phyloP scores from a whole-genome alignment of 805 yeast species.

The Jamesozyma spencerorum region DNA sequence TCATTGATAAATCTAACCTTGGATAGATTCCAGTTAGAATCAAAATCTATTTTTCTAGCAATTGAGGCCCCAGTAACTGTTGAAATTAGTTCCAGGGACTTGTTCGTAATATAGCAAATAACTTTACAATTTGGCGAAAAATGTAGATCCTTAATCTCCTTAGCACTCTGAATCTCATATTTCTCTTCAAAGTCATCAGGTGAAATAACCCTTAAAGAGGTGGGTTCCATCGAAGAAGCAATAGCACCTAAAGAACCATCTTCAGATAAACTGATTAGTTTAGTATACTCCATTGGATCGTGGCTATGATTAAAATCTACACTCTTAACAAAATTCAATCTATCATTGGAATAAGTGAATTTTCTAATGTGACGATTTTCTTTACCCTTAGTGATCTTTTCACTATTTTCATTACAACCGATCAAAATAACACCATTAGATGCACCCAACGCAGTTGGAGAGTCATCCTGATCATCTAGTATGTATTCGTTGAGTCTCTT shows the following conservation, averaged over 20 bases:
- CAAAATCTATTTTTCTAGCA: constrained; percentile 28
- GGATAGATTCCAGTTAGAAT: constrained; percentile 23
- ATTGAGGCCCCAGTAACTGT: constrained; percentile 34
- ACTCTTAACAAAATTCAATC: constrained; percentile 48
- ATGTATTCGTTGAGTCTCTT: constrained; percentile 52
- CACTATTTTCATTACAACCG: constrained; percentile 67
- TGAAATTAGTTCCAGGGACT: constrained; percentile 38
- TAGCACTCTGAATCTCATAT: constrained; percentile 41
- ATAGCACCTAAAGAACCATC: constrained; percentile 56
- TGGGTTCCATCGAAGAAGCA: constrained; percentile 57
- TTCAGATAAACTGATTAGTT: constrained; percentile 46
- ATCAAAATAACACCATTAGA: constrained; percentile 38
- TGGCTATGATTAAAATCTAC: constrained; percentile 44
- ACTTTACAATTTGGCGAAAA: constrained; percentile 59
- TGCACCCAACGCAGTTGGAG: constrained; percentile 71
- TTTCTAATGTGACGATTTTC: constrained; percentile 63
- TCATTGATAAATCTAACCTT: constrained; percentile 31
- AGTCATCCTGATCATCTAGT: constrained; percentile 59
- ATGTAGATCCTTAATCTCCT: constrained; percentile 53
- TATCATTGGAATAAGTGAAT: constrained; percentile 44
- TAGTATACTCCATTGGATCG: constrained; percentile 50
- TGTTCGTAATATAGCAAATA: constrained; percentile 52
- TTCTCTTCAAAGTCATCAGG: constrained; percentile 43
- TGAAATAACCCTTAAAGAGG: constrained; percentile 51
- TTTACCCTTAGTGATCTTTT: constrained; percentile 47